Percentiles rank a stretch among this genome's conserved stretches.
Conservation (phyloP, 306 rosid genomes). For the Medicago truncatula region MtrunA17r5.0-ANR NC_053047.1:3146501-3147000, state of each 20-base stretch:
- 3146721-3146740: constrained; percentile 54
- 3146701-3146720: constrained; percentile 50
- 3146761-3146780: constrained; percentile 58
- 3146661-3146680: constrained; percentile 40
- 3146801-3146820: constrained; percentile 47
- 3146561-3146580: constrained; percentile 85
- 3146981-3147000: no score
- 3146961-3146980: no score
- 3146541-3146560: constrained; percentile 92
- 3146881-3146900: no score
- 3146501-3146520: constrained; percentile 93
- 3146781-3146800: constrained; percentile 61
- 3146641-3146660: constrained; percentile 23
- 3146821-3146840: constrained; percentile 49
- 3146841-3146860: not conserved
- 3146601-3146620: constrained; percentile 77
- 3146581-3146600: constrained; percentile 85
- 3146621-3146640: constrained; percentile 78
- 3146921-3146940: no score
- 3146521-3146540: constrained; percentile 92
- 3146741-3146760: constrained; percentile 54
- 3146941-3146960: no score
- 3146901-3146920: no score
- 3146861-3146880: not conserved
- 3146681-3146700: constrained; percentile 41